These are phyloP conservation scores for Xerocomus amazonicus DNA, from an alignment of 1,284 basidiomycete genomes.

Conservation along the genomic window DNA sequence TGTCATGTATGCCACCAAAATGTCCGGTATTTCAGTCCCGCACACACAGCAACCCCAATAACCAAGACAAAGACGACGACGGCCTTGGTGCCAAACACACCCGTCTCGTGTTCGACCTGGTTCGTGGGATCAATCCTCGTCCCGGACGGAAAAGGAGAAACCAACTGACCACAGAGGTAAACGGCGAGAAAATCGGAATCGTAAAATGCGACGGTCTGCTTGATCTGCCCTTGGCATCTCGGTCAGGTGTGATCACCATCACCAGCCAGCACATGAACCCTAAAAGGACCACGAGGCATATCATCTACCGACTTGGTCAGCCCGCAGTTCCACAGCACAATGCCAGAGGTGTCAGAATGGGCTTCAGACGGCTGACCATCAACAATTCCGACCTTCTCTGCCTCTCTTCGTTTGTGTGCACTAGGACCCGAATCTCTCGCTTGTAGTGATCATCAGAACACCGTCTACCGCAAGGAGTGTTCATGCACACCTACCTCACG, in stretches of 20 bases:
- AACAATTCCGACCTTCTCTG: constrained; percentile 47
- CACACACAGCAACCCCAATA: constrained; percentile 38
- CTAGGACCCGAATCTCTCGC: constrained; percentile 41
- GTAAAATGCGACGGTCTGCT: constrained; percentile 53
- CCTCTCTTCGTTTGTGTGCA: constrained; percentile 41
- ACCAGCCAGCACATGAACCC: constrained; percentile 43
- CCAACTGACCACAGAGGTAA: constrained; percentile 58
- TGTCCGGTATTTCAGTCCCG: constrained; percentile 27
- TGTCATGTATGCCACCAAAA: constrained; percentile 1
- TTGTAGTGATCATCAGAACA: constrained; percentile 20
- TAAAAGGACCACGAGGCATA: constrained; percentile 40
- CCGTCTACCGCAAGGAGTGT: not conserved
- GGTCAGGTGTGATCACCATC: constrained; percentile 21
- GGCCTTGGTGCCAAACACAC: constrained; percentile 46
- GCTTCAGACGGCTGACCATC: constrained; percentile 40
- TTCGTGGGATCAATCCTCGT: constrained; percentile 8
- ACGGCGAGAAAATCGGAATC: constrained; percentile 66
- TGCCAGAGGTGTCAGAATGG: constrained; percentile 1
- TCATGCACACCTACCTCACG: constrained; percentile 39
- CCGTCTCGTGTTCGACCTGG: constrained; percentile 62
- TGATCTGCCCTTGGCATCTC: constrained; percentile 33
- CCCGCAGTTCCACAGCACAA: constrained; percentile 5
- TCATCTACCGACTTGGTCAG: constrained; percentile 35
- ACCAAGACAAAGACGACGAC: constrained; percentile 39
- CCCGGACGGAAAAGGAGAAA: not conserved